Evolutionary conservation across 2,329 filamentous ascomycete species (phyloP).

Genomic region (Exophiala spinifera): DNA sequence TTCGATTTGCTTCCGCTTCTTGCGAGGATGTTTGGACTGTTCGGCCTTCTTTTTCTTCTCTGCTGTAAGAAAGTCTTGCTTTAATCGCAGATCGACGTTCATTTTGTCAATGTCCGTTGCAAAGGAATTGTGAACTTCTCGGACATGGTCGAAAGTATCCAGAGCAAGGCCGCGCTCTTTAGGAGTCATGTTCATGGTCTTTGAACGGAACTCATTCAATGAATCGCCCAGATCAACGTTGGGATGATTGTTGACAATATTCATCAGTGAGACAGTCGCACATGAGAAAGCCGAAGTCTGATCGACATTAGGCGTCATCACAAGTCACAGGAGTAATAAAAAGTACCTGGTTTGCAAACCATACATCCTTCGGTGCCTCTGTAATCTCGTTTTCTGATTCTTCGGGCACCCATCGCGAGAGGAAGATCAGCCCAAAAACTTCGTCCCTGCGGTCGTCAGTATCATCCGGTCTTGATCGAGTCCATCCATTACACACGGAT

Average conservation of each 20-base stretch:
- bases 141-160: conserved; percentile 71
- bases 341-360: conserved; percentile 88
- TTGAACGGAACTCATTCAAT: conserved; percentile 68
- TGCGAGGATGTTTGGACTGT: conserved; percentile 25
- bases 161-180: conserved; percentile 73
- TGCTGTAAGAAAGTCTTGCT: conserved; percentile 48
- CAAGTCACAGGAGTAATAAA: background rate
- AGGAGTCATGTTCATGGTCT: conserved; percentile 66
- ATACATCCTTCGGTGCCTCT: conserved; percentile 64
- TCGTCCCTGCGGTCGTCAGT: conserved; percentile 55
- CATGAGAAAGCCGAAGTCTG: conserved; percentile 81
- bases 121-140: conserved; percentile 83
- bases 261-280: conserved; percentile 86
- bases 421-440: conserved; percentile 81
- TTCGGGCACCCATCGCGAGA: conserved; percentile 70
- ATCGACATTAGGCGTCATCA: conserved; percentile 8
- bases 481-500: conserved; percentile 47
- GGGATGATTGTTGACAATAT: conserved; percentile 83
- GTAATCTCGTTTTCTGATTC: conserved; percentile 51
- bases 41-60: conserved; percentile 37
- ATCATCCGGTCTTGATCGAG: background rate
- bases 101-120: conserved; percentile 53
- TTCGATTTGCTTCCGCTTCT: conserved; percentile 41
- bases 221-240: conserved; percentile 66
- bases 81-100: conserved; percentile 39